Conservation (phyloP, 2,329 filamentous ascomycete genomes). For the Penicillium fuscoglaucum region DNA sequence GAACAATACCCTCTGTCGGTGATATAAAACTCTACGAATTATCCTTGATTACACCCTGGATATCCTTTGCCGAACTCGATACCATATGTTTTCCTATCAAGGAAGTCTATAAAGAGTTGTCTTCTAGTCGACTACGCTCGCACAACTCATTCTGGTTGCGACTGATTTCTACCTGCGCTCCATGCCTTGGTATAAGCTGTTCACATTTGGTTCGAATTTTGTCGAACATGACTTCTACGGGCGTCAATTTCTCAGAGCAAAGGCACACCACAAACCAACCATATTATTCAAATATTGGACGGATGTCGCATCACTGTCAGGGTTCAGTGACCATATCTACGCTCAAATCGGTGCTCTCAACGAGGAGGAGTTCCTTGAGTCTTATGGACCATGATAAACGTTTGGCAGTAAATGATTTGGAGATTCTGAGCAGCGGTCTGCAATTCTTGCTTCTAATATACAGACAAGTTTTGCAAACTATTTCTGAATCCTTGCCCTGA, state of each 20-base stretch:
- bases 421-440: not conserved
- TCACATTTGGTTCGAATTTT: not conserved
- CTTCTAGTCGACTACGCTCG: not conserved
- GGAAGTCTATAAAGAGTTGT: not conserved
- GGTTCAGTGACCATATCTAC: not conserved
- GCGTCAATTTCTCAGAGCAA: not conserved
- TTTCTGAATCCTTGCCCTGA: not conserved
- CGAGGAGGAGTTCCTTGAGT: not conserved
- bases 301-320: too few relatives aligned
- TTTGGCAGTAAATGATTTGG: not conserved
- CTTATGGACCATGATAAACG: not conserved
- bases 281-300: not conserved
- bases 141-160: slow-evolving; percentile 2
- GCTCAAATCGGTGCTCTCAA: not conserved
- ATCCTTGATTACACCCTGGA: not conserved
- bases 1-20: not conserved
- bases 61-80: not conserved
- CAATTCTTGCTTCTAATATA: not conserved
- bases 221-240: not conserved
- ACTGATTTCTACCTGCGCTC: not conserved
- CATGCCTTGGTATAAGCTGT: not conserved
- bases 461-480: not conserved
- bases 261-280: not conserved
- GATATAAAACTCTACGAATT: not conserved
- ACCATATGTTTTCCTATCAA: not conserved